These are phyloP conservation scores for Aspergillus caelatus DNA, from an alignment of 2,329 filamentous ascomycete species.

Conservation along the genomic window DNA sequence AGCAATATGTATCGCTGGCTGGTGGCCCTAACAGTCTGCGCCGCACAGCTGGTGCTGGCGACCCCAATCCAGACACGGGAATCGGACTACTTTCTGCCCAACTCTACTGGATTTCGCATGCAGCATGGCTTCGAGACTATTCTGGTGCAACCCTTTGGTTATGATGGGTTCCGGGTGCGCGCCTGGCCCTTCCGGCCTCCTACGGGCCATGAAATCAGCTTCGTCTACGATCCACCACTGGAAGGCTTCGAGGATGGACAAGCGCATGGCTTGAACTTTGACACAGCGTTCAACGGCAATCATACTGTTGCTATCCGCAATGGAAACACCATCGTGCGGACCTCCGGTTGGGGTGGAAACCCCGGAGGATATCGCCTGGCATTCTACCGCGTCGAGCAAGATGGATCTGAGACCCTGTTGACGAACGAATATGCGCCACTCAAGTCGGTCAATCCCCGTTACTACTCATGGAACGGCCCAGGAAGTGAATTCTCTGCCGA, in stretches of 20 bases:
- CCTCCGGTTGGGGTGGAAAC: slow-evolving; percentile 34
- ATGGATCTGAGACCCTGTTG: slow-evolving; percentile 40
- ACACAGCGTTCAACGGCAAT: slow-evolving; percentile 36
- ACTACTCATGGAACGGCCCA: slow-evolving; percentile 38
- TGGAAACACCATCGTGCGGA: slow-evolving; percentile 40
- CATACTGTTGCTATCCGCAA: slow-evolving; percentile 35
- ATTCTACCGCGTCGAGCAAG: slow-evolving; percentile 37
- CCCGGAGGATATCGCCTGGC: slow-evolving; percentile 37
- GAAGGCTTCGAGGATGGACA: slow-evolving; percentile 39
- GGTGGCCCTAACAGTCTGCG: slow-evolving; percentile 2
- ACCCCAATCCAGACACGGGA: slow-evolving; percentile 1
- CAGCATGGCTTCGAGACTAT: slow-evolving; percentile 45
- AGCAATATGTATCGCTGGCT: slow-evolving; percentile 6
- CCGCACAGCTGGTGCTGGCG: neutral
- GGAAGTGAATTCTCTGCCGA: slow-evolving; percentile 40
- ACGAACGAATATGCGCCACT: slow-evolving; percentile 38
- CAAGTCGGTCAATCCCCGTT: slow-evolving; percentile 39
- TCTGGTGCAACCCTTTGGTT: slow-evolving; percentile 43
- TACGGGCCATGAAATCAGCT: slow-evolving; percentile 40
- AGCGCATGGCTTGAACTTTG: slow-evolving; percentile 35
- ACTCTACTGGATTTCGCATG: slow-evolving; percentile 32
- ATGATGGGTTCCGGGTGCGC: slow-evolving; percentile 44
- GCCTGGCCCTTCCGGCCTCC: slow-evolving; percentile 42
- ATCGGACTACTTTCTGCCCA: slow-evolving; percentile 20
- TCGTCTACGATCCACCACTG: slow-evolving; percentile 43